Evolutionary conservation across 164 flowering plant genomes (phyloP), one percentile per base, ranked within the genome.

Genomic region (Umbellularia californica): DNA sequence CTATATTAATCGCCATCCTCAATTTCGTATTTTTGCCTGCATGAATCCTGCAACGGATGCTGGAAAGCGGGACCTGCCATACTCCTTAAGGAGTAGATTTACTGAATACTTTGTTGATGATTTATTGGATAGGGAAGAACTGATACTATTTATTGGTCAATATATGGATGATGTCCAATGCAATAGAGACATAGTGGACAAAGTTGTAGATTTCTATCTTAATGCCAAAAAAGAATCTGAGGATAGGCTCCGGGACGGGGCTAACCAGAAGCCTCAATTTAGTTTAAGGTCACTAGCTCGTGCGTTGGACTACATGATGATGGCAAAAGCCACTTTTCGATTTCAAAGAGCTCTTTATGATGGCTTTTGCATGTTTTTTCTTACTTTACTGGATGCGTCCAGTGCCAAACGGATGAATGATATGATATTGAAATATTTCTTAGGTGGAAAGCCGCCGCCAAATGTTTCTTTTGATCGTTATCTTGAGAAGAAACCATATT

Each of bases 11-110:
- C 88, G 99, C 67, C 93, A 96, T 86, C 90, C 92, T 23, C 81
- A 85, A 76, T 96, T 96, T 69, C 98, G 97, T 41, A 71, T 96
- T 70, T 96, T 96, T 87, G 97, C 97, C 3, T 93, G 99, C 79
- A 96, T 96, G 99, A 96, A 96, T 86, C 99, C 99, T 75, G 99
- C 99, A 69, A 96, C 94, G 67, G 99, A 96, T 90, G 95, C 97
- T 76, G 98, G 99, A 66, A 96, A 96, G 85, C 81, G 93, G 58
- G 97, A 96, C 73, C 79, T 96, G 78, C 94, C 97, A 1, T 80
- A 80, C 70, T 82, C 94, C 41, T 66, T 96, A 27, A 79, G 97
- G 66, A 86, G 93, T 78, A 88, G 97, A 83, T 96, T 96, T 80
- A 90, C 99, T 10, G 97, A 93, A 76, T 90, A 85, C 78, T 92